These are phyloP conservation scores for Verbena officinalis DNA, from an alignment of 257 asterid genomes.

Conservation along the genomic window DNA sequence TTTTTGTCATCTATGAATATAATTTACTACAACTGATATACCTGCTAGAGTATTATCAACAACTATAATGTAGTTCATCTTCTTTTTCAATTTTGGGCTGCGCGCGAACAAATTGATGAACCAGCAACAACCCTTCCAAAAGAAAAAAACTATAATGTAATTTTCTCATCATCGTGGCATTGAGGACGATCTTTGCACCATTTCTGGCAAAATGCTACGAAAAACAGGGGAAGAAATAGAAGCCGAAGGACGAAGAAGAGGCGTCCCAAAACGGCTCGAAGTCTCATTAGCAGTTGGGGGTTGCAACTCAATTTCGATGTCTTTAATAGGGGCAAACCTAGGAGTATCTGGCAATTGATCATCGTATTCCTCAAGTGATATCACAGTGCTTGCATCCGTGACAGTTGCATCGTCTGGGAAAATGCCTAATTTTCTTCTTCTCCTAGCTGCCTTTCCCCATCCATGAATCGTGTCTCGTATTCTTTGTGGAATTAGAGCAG, in stretches of 20 bases:
- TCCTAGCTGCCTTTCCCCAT: constrained; percentile 74
- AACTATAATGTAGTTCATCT: too few species aligned
- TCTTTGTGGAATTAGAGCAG: constrained; percentile 67
- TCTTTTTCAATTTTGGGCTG: too few species aligned
- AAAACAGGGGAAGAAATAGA: constrained; percentile 51
- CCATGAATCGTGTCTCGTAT: constrained; percentile 78
- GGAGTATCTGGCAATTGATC: constrained; percentile 53
- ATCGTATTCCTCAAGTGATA: constrained; percentile 67
- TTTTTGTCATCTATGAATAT: constrained; percentile 14
- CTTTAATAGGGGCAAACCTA: constrained; percentile 27
- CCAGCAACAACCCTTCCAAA: too few species aligned
- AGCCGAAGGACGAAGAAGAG: constrained; percentile 63
- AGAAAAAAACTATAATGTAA: too few species aligned
- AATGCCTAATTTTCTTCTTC: constrained; percentile 54
- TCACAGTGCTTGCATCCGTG: constrained; percentile 69
- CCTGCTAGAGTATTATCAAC: constrained; percentile 41
- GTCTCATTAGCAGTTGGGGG: constrained; percentile 29
- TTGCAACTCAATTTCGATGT: constrained; percentile 53
- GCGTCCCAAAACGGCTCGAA: constrained; percentile 45
- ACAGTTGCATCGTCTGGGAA: constrained; percentile 56
- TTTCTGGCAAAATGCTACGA: constrained; percentile 37
- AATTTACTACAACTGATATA: constrained; percentile 32
- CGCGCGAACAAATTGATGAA: too few species aligned
- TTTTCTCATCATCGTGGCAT: constrained; percentile 36
- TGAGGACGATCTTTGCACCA: constrained; percentile 47